Percentiles rank a stretch among this genome's conserved stretches.
Conservation (phyloP, 108 stramenopile species). For the Discostella pseudostelligera region DNA sequence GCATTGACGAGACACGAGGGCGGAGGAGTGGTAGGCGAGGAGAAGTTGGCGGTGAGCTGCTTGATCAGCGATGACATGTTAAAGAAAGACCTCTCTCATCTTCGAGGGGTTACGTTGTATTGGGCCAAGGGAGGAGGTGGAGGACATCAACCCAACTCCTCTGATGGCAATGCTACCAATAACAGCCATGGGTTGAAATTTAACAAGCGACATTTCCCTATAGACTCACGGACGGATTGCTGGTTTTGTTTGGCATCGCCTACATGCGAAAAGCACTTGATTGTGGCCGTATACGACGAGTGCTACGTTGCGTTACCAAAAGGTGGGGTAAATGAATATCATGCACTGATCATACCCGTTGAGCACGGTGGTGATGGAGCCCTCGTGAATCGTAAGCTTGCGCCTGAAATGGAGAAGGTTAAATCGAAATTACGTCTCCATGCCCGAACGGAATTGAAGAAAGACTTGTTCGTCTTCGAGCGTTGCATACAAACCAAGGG, state of each 20-base stretch:
- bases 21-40: slow-evolving; percentile 56
- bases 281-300: slow-evolving; percentile 68
- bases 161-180: slow-evolving; percentile 27
- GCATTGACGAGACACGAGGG: slow-evolving; percentile 81
- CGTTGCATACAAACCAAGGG: slow-evolving; percentile 84
- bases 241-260: slow-evolving; percentile 91
- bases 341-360: slow-evolving; percentile 86
- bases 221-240: slow-evolving; percentile 78
- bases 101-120: slow-evolving; percentile 57
- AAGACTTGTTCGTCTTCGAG: slow-evolving; percentile 85
- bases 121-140: slow-evolving; percentile 68
- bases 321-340: slow-evolving; percentile 72
- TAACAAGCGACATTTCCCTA: slow-evolving; percentile 67
- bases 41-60: slow-evolving; percentile 19
- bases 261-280: slow-evolving; percentile 86
- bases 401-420: slow-evolving; percentile 55
- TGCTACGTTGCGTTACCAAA: slow-evolving; percentile 87
- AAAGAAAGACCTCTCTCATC: slow-evolving; percentile 18
- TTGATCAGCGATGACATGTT: slow-evolving; percentile 14
- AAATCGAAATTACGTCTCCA: slow-evolving; percentile 55
- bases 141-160: slow-evolving; percentile 20
- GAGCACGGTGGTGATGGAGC: slow-evolving; percentile 62
- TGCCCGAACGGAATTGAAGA: slow-evolving; percentile 58
- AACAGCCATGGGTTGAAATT: slow-evolving; percentile 44
- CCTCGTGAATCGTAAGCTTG: slow-evolving; percentile 42